Conservation (phyloP, 805 yeast species). For the Lachancea waltii region DNA sequence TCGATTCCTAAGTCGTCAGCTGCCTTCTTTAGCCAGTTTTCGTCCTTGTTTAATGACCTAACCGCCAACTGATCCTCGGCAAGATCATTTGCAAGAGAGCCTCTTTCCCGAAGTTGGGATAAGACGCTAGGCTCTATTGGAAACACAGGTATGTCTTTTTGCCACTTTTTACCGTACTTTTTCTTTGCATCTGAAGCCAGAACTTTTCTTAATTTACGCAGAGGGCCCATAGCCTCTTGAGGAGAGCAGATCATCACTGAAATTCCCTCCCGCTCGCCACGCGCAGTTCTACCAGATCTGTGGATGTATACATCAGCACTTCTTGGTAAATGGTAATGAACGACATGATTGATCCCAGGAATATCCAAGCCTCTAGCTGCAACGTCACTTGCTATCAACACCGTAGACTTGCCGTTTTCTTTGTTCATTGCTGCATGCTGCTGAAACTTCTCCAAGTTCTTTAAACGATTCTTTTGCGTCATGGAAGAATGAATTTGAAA, state of each 20-base stretch:
- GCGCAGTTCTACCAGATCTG: constrained; percentile 97
- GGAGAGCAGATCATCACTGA: constrained; percentile 90
- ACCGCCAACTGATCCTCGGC: constrained; percentile 65
- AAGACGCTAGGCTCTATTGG: constrained; percentile 74
- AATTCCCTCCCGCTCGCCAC: constrained; percentile 93
- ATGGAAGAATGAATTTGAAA: constrained; percentile 87
- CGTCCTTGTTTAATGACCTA: constrained; percentile 58
- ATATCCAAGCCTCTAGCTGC: constrained; percentile 98
- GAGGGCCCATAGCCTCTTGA: constrained; percentile 85
- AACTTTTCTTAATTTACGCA: constrained; percentile 61
- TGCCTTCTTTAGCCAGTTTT: constrained; percentile 78
- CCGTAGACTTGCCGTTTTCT: constrained; percentile 46
- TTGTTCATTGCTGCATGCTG: constrained; percentile 38
- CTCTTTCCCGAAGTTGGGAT: constrained; percentile 62
- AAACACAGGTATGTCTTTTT: constrained; percentile 55
- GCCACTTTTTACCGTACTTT: constrained; percentile 37
- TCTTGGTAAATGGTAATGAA: constrained; percentile 92
- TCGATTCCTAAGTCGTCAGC: constrained; percentile 91
- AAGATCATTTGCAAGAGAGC: constrained; percentile 59
- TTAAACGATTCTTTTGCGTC: constrained; percentile 88
- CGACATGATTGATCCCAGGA: constrained; percentile 83
- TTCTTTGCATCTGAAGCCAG: constrained; percentile 34
- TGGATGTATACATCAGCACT: constrained; percentile 92
- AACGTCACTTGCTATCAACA: constrained; percentile 89
- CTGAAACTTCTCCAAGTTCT: constrained; percentile 76